Conservation (phyloP, 164 flowering plant genomes). For the Malania oleifera region DNA sequence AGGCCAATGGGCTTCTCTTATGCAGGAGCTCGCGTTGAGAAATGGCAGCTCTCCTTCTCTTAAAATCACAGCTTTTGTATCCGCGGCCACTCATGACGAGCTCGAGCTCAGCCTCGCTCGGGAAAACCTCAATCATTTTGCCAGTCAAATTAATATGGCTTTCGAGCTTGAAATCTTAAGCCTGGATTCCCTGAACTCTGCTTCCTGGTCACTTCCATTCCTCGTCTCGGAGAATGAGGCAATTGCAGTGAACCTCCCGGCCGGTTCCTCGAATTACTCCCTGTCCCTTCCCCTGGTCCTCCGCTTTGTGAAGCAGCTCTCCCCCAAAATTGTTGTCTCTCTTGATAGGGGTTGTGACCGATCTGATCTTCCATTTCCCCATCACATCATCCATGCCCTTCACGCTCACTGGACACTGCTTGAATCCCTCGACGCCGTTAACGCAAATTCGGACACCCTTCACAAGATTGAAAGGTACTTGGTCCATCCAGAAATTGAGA, state of each 20-base stretch:
- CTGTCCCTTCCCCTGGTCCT: slow-evolving; percentile 41
- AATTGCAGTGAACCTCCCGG: slow-evolving; percentile 63
- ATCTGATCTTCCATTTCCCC: slow-evolving; percentile 59
- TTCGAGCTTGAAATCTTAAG: slow-evolving; percentile 53
- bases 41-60: slow-evolving; percentile 38
- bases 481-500: slow-evolving; percentile 59
- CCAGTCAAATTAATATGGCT: slow-evolving; percentile 40
- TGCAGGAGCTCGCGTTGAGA: slow-evolving; percentile 68
- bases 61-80: slow-evolving; percentile 66
- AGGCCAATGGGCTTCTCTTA: slow-evolving; percentile 84
- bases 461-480: slow-evolving; percentile 69
- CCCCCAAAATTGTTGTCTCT: slow-evolving; percentile 69
- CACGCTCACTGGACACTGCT: slow-evolving; percentile 45
- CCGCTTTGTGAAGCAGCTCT: slow-evolving; percentile 58
- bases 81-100: slow-evolving; percentile 43
- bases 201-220: slow-evolving; percentile 31
- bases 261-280: slow-evolving; percentile 28
- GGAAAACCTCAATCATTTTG: slow-evolving; percentile 62
- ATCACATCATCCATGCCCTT: slow-evolving; percentile 48
- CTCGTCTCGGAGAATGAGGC: slow-evolving; percentile 42
- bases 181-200: slow-evolving; percentile 42
- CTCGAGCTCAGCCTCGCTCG: slow-evolving; percentile 54
- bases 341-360: slow-evolving; percentile 64
- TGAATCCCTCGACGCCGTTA: slow-evolving; percentile 68
- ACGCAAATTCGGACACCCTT: slow-evolving; percentile 38